Base-by-base conservation (phyloP, 257 asterid species). In the Striga asiatica region DNA sequence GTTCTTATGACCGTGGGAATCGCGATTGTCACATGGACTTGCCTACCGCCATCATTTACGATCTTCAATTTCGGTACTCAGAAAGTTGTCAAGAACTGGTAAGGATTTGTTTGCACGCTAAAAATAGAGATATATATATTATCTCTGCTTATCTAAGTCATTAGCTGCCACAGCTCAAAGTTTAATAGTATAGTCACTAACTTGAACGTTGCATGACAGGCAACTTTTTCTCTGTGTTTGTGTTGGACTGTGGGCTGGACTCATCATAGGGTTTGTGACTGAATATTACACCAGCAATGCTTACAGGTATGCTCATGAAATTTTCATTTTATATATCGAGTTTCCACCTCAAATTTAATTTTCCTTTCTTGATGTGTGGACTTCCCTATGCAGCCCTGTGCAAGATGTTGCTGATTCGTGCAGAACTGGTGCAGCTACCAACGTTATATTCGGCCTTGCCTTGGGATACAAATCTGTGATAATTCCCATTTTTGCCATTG, bases 191-290 rank as follows among this genome's bases (percentile, higher is more conserved):
- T 14, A 22, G 8, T n/a, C 14, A 65, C 38, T 67, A 20, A 8
- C 35, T 18, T 62, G n/a, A 17, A 6, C 66, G 19, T 54, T 50
- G 42, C 59, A 38, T 53, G 27, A 31, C 94, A 88, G 97, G 97
- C 81, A 81, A 64, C 80, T 84, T 31, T 84, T 84, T 68, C 71
- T 88, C 41, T 84, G 97, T 71, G 97, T 88, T 13, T 78, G 81
- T 22, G 95, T 88, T 46, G 97, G 97, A 52, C 95, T 88, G 31
- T 88, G 97, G 97, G 95, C 97, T 60, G 97, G 97, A 66, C 97
- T 88, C 48, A 74, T 88, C 55, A 88, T 88, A 10, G 97, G 97
- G 9, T 88, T 88, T 32, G 94, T 88, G 65, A 88, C 97, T 0
- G 95, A 88, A 68, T 88, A 84, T 57, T 88, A 81, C 60, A 84